Evolutionary conservation across 805 yeast species (phyloP).

Genomic region (Priceomyces castillae): DNA sequence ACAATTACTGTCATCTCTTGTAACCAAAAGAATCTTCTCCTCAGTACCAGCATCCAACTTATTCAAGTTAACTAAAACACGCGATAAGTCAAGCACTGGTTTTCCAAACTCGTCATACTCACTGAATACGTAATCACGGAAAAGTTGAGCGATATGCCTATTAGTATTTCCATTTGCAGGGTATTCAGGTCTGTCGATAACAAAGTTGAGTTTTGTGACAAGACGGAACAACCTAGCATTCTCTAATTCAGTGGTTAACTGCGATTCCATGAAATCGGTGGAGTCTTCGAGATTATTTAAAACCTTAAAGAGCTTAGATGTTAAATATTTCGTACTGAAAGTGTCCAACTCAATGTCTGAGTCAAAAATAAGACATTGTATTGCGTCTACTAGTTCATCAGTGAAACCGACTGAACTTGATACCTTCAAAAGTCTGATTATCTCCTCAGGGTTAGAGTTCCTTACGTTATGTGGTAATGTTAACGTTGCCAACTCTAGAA

Average conservation of each 20-base stretch:
- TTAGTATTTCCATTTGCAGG: constrained; percentile 74
- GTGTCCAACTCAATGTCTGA: constrained; percentile 21
- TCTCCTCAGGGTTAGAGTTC: constrained; percentile 10
- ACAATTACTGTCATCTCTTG: constrained; percentile 83
- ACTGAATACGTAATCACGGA: constrained; percentile 82
- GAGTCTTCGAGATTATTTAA: constrained; percentile 50
- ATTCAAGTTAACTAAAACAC: constrained; percentile 74
- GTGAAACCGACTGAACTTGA: constrained; percentile 26
- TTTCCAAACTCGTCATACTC: constrained; percentile 75
- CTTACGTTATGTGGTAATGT: constrained; percentile 28
- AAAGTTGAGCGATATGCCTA: constrained; percentile 58
- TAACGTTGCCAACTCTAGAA: constrained; percentile 52
- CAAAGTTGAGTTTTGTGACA: constrained; percentile 74
- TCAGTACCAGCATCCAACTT: constrained; percentile 91
- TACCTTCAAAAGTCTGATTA: constrained; percentile 14
- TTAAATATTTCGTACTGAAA: constrained; percentile 24
- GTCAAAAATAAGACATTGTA: constrained; percentile 32
- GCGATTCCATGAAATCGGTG: constrained; percentile 59
- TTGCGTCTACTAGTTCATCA: constrained; percentile 43
- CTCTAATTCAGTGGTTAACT: constrained; percentile 72
- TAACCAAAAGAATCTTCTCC: constrained; percentile 75
- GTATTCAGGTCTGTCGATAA: constrained; percentile 70
- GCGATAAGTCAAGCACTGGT: constrained; percentile 78
- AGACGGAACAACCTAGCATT: constrained; percentile 84
- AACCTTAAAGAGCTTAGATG: constrained; percentile 40